Evolutionary conservation across 192 early-diverging fungal species (phyloP).

Genomic region (Glomus cerebriforme): DNA sequence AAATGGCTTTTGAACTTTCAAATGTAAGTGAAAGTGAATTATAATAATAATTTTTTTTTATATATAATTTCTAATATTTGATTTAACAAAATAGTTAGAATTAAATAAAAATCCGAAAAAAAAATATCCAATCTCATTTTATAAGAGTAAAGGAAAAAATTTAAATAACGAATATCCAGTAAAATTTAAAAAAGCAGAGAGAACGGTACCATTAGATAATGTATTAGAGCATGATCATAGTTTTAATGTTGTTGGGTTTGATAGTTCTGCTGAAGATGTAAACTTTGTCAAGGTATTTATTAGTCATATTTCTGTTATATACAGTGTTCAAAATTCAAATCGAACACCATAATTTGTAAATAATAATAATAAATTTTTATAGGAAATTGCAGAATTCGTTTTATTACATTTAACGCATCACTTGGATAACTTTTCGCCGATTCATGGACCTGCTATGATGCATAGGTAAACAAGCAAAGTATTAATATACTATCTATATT

Average conservation of each 20-base stretch:
- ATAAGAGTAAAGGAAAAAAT: not conserved
- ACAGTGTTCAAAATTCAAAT: too few relatives aligned
- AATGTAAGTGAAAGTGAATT: slow-evolving; percentile 25
- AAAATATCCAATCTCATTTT: not conserved
- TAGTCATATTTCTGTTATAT: too few relatives aligned
- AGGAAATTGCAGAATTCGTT: slow-evolving; percentile 70
- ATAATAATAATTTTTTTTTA: not conserved
- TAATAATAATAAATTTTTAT: not conserved
- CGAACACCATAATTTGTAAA: not conserved
- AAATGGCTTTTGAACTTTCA: slow-evolving; percentile 49
- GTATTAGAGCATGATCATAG: slow-evolving; percentile 12
- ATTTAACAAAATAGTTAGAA: not conserved
- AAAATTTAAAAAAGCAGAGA: slow-evolving; percentile 30
- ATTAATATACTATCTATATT: not conserved
- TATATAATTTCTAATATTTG: not conserved
- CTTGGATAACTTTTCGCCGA: slow-evolving; percentile 67
- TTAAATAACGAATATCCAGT: not conserved
- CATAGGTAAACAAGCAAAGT: slow-evolving; percentile 41
- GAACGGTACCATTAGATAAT: not conserved
- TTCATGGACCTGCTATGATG: slow-evolving; percentile 63
- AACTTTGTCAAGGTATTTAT: slow-evolving; percentile 23
- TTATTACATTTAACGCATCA: slow-evolving; percentile 69
- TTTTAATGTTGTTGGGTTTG: slow-evolving; percentile 18
- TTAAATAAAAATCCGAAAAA: slow-evolving; percentile 13
- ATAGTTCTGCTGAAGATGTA: slow-evolving; percentile 9